Percentiles rank a stretch among this genome's conserved stretches.
Conservation (phyloP, 441 rosid species). For the Gossypium schwendimanii region DNA sequence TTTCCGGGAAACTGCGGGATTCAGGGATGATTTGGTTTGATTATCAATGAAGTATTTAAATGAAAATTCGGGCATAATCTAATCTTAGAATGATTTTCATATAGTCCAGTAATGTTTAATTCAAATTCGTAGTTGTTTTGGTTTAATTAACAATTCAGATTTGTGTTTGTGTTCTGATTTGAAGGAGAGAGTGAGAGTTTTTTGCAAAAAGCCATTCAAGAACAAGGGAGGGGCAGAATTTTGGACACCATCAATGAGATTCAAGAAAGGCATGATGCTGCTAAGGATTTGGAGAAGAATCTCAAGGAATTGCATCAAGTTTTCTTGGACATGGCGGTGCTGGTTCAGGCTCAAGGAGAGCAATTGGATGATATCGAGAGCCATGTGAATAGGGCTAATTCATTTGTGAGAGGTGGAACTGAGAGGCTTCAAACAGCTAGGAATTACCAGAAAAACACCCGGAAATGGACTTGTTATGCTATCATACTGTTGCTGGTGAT, state of each 20-base stretch:
- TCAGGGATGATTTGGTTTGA: neutral
- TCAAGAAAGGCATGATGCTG: constrained; percentile 86
- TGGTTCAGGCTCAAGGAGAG: constrained; percentile 70
- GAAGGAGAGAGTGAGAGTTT: constrained; percentile 91
- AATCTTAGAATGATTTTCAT: too few species aligned
- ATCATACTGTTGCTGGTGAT: constrained; percentile 57
- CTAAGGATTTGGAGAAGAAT: constrained; percentile 67
- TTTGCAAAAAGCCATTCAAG: constrained; percentile 81
- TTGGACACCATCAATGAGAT: constrained; percentile 73
- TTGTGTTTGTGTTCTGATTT: neutral
- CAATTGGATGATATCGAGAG: constrained; percentile 84
- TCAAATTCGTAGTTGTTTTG: too few species aligned
- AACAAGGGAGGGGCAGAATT: constrained; percentile 74
- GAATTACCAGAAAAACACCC: constrained; percentile 57
- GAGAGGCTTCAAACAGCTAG: constrained; percentile 51
- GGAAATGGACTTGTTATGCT: constrained; percentile 77
- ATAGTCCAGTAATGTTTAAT: too few species aligned
- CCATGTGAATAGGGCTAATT: constrained; percentile 56
- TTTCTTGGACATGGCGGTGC: constrained; percentile 78
- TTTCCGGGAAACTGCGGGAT: neutral
- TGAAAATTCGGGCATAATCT: too few species aligned
- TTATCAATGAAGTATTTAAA: neutral
- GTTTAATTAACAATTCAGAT: too few species aligned
- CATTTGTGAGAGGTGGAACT: constrained; percentile 55
- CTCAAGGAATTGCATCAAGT: constrained; percentile 82